Percentiles rank a stretch among this genome's conserved stretches.
Conservation (phyloP, 2,329 filamentous ascomycete genomes). For the Dryadomyces quercus-mongolicae region DNA sequence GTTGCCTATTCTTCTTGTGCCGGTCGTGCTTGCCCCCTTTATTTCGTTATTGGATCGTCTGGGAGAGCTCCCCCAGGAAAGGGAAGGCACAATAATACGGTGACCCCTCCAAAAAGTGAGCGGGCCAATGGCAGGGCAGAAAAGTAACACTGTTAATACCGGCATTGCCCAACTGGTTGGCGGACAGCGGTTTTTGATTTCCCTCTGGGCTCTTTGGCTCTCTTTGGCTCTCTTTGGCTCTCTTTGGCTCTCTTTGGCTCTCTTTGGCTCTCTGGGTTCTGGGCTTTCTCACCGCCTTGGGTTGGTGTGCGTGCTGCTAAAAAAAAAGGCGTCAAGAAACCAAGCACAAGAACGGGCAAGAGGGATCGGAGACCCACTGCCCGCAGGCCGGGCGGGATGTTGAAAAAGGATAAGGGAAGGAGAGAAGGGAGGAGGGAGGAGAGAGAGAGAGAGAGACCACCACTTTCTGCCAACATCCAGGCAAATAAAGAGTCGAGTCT, state of each 20-base stretch:
- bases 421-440: neutral
- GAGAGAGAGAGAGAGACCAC: neutral
- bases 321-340: neutral
- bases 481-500: neutral
- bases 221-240: no score
- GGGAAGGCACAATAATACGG: no score
- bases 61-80: neutral
- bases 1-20: neutral
- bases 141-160: neutral
- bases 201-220: no score
- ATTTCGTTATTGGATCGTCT: neutral
- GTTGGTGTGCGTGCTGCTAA: neutral
- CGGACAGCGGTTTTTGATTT: no score
- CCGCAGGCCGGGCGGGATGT: neutral
- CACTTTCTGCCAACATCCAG: neutral
- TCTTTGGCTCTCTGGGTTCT: neutral
- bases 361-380: neutral
- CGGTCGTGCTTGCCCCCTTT: neutral
- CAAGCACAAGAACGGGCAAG: neutral
- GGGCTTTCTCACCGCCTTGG: conserved; percentile 5
- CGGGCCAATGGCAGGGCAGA: neutral
- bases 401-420: neutral
- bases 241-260: no score
- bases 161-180: neutral
- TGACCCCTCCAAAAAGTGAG: no score